phyloP scores from a whole-genome alignment of 768 basidiomycete species.

The Floccularia luteovirens region DNA sequence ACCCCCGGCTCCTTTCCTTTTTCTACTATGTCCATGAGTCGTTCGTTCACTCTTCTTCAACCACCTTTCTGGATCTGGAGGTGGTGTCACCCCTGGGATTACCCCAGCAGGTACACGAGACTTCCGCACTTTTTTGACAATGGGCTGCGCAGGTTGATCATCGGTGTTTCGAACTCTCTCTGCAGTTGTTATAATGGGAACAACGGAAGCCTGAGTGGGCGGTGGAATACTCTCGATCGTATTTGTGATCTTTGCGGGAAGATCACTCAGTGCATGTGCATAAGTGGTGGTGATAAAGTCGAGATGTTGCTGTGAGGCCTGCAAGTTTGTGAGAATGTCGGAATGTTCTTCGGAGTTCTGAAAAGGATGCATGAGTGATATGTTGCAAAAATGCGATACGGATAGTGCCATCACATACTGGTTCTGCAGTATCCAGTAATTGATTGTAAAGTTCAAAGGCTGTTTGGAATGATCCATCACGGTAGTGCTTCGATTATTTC shows the following conservation, averaged over 20 bases:
- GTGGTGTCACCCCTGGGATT: conserved; percentile 69
- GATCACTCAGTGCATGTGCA: conserved; percentile 51
- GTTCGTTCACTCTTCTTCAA: conserved; percentile 80
- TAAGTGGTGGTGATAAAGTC: conserved; percentile 76
- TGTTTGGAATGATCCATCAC: conserved; percentile 65
- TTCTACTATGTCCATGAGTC: conserved; percentile 43
- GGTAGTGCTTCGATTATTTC: conserved; percentile 51
- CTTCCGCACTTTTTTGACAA: conserved; percentile 49
- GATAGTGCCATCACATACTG: conserved; percentile 38
- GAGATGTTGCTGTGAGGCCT: conserved; percentile 74
- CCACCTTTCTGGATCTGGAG: conserved; percentile 85
- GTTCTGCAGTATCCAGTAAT: conserved; percentile 70
- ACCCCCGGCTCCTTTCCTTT: conserved; percentile 44
- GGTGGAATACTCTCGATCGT: conserved; percentile 61
- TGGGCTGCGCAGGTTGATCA: conserved; percentile 20
- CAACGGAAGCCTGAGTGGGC: conserved; percentile 24
- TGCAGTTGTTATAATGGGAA: conserved; percentile 21
- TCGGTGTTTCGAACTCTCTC: conserved; percentile 14
- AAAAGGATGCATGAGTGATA: conserved; percentile 5
- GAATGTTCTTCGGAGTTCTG: conserved; percentile 84
- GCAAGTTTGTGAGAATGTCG: conserved; percentile 80
- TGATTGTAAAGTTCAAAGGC: conserved; percentile 77
- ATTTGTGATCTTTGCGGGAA: conserved; percentile 43
- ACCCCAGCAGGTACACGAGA: conserved; percentile 73
- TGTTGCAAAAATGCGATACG: not conserved